Conservation (phyloP, 768 basidiomycete genomes). For the Kwoniella dejecticola region DNA sequence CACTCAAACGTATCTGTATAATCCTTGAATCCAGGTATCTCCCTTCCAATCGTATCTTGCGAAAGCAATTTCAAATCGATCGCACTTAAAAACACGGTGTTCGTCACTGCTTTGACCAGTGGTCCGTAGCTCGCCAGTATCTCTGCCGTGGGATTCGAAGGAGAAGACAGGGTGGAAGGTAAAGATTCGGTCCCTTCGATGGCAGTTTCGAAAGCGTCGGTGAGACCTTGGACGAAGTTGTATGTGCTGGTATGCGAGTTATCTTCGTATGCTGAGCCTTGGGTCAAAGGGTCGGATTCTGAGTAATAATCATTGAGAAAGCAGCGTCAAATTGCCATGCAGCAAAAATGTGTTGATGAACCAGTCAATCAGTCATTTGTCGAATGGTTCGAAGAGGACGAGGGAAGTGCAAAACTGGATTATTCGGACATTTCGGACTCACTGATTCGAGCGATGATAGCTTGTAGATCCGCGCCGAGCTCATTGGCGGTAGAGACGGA, state of each 20-base stretch:
- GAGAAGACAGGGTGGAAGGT: background rate
- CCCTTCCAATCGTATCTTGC: conserved; percentile 4
- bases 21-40: conserved; percentile 1
- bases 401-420: too few relatives aligned
- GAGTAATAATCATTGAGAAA: too few relatives aligned
- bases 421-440: background rate
- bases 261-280: background rate
- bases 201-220: background rate
- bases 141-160: background rate
- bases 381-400: too few relatives aligned
- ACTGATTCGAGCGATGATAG: background rate
- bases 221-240: background rate
- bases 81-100: background rate
- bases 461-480: background rate
- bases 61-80: conserved; percentile 3
- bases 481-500: background rate
- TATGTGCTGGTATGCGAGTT: conserved; percentile 5
- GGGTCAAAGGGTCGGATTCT: background rate
- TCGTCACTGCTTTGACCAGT: background rate
- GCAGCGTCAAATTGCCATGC: too few relatives aligned
- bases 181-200: background rate
- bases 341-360: too few relatives aligned
- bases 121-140: background rate
- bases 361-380: too few relatives aligned
- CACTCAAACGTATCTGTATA: background rate